Conservation (phyloP, 2,329 filamentous ascomycete genomes). For the Mycogone perniciosa region DNA sequence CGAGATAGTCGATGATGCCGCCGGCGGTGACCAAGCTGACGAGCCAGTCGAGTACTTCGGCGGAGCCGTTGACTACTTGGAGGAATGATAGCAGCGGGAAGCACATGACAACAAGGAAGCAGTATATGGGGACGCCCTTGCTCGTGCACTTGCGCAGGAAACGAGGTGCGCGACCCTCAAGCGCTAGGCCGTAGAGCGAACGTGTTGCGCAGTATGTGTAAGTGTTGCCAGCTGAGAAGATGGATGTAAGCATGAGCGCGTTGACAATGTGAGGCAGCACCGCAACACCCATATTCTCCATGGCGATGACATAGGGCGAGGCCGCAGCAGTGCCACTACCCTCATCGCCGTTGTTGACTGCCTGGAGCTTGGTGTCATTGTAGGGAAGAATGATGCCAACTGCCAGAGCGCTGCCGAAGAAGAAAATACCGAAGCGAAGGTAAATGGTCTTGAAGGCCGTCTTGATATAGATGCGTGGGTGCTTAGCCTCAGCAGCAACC, state of each 20-base stretch:
- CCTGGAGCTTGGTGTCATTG: constrained; percentile 50
- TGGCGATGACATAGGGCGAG: constrained; percentile 58
- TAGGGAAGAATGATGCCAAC: constrained; percentile 62
- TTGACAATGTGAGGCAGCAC: constrained; percentile 54
- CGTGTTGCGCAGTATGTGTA: constrained; percentile 47
- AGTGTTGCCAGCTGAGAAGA: constrained; percentile 43
- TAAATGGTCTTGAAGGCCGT: constrained; percentile 68
- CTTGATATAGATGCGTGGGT: constrained; percentile 58
- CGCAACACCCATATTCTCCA: constrained; percentile 46
- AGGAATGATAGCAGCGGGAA: constrained; percentile 50
- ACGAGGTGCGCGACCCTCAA: constrained; percentile 42
- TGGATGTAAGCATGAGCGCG: constrained; percentile 40
- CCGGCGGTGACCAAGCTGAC: constrained; percentile 51
- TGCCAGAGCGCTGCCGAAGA: constrained; percentile 60
- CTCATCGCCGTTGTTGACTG: constrained; percentile 40
- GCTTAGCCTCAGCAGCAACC: constrained; percentile 63
- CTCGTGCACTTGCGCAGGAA: constrained; percentile 53
- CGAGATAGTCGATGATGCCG: constrained; percentile 56
- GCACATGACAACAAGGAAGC: constrained; percentile 46
- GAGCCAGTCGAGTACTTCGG: constrained; percentile 47
- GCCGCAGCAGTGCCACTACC: constrained; percentile 42
- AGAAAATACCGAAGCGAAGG: constrained; percentile 65
- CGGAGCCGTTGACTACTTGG: constrained; percentile 41
- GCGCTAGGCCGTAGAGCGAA: constrained; percentile 44
- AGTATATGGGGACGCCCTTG: constrained; percentile 56